phyloP scores from a whole-genome alignment of 768 basidiomycete species.

The Exidia glandulosa region DNA sequence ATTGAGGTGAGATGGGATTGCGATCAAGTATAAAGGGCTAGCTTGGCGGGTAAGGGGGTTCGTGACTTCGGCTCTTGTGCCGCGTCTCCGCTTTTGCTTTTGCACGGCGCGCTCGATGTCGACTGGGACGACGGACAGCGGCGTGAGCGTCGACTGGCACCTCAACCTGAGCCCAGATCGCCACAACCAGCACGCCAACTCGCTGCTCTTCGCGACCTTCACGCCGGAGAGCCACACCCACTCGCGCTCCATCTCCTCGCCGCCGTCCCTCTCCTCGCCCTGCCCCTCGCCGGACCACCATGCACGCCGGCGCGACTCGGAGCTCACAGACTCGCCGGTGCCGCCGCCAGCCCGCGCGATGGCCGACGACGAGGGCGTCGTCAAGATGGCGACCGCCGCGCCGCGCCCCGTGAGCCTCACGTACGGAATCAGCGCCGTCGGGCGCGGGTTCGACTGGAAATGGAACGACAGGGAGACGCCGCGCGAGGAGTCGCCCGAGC shows the following conservation, averaged over 20 bases:
- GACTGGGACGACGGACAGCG: background rate
- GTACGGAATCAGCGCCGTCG: background rate
- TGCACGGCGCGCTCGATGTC: background rate
- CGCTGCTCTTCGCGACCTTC: background rate
- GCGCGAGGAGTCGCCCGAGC: background rate
- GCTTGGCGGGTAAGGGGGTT: too few species aligned
- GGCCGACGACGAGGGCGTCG: background rate
- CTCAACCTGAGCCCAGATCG: background rate
- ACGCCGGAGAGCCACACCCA: background rate
- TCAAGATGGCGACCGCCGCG: background rate
- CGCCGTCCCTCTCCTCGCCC: background rate
- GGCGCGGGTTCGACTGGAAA: background rate
- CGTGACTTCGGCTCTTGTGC: too few species aligned
- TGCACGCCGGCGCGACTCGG: background rate
- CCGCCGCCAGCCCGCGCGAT: background rate
- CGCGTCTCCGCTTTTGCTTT: too few species aligned
- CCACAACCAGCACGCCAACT: background rate
- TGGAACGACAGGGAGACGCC: background rate
- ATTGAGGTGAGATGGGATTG: too few species aligned
- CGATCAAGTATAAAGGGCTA: too few species aligned
- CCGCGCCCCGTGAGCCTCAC: background rate
- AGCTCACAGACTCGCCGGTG: background rate
- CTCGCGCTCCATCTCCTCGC: constrained; percentile 4
- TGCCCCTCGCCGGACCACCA: background rate
- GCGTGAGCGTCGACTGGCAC: background rate